A percentile compares a stretch with the other conserved stretches of the same genome.
These are phyloP conservation scores for Effrenium voratum DNA, from an alignment of 73 alveolate species.

Conservation along the genomic window DNA sequence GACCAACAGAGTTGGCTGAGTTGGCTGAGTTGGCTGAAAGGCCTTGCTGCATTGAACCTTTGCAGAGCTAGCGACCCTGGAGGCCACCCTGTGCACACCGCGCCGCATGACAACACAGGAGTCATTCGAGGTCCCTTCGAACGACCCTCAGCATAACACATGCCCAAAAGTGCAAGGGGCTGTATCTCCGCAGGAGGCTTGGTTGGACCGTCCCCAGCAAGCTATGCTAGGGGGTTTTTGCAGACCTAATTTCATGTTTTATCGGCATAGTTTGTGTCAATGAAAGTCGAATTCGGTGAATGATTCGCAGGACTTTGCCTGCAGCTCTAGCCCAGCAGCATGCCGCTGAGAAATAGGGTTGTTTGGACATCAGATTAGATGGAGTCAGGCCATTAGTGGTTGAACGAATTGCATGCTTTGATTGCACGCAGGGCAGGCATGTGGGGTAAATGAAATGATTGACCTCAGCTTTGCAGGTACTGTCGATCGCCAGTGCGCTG, in stretches of 20 bases:
- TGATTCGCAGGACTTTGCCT: background rate
- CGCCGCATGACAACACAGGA: slow-evolving; percentile 11
- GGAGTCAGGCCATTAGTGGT: background rate
- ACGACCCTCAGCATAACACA: no score
- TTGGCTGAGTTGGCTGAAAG: background rate
- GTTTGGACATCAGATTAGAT: background rate
- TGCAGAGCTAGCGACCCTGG: background rate
- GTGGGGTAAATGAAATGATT: background rate
- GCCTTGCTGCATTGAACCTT: background rate
- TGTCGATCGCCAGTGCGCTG: slow-evolving; percentile 30
- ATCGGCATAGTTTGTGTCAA: background rate
- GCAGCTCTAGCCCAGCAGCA: slow-evolving; percentile 13
- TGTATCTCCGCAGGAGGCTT: no score
- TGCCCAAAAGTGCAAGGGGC: no score
- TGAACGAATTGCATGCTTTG: background rate
- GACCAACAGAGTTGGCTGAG: background rate
- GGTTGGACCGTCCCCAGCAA: background rate
- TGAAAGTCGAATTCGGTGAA: background rate
- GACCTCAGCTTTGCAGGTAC: background rate
- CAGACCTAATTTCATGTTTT: background rate
- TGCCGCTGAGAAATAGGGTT: background rate
- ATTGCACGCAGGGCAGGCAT: background rate
- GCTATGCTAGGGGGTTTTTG: background rate
- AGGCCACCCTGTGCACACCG: slow-evolving; percentile 39
- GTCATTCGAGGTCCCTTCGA: no score